Conservation (phyloP, 2,329 filamentous ascomycete genomes). For the Colletotrichum navitas region DNA sequence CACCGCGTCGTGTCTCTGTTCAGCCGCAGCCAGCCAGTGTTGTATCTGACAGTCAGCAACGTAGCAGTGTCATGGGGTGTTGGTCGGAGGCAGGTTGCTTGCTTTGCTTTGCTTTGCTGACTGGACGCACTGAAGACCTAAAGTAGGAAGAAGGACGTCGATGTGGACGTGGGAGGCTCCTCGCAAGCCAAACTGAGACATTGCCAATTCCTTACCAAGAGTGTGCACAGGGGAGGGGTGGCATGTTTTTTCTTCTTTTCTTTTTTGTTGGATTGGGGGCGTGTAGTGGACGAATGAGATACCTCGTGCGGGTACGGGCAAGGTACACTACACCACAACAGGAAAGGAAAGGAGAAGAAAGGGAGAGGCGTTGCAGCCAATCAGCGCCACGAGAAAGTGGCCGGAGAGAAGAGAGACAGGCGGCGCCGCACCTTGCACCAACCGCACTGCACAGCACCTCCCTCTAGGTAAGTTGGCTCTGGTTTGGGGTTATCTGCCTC, state of each 20-base stretch:
- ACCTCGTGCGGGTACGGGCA: no score
- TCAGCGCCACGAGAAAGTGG: constrained; percentile 10
- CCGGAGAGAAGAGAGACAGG: constrained; percentile 23
- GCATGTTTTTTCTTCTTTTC: not conserved
- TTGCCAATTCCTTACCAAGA: constrained; percentile 20
- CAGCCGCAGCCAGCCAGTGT: not conserved
- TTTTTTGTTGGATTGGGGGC: no score
- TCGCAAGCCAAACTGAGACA: constrained; percentile 33
- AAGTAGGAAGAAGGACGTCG: not conserved
- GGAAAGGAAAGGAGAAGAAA: constrained; percentile 1
- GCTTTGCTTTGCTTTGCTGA: not conserved
- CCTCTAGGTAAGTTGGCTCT: not conserved
- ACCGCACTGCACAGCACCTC: not conserved
- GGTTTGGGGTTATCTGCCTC: constrained; percentile 8
- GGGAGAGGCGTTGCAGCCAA: constrained; percentile 28
- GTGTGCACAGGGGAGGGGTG: not conserved
- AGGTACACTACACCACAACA: not conserved
- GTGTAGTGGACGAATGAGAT: no score
- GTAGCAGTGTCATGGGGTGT: not conserved
- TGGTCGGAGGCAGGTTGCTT: constrained; percentile 4
- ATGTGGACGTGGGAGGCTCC: constrained; percentile 24
- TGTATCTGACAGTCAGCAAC: not conserved
- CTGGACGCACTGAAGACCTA: not conserved
- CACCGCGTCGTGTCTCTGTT: not conserved
- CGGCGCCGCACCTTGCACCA: constrained; percentile 14